Percentiles rank a stretch among this genome's conserved stretches.
phyloP scores from a whole-genome alignment of 345 rosid genomes.

The Murraya koenigii region DNA sequence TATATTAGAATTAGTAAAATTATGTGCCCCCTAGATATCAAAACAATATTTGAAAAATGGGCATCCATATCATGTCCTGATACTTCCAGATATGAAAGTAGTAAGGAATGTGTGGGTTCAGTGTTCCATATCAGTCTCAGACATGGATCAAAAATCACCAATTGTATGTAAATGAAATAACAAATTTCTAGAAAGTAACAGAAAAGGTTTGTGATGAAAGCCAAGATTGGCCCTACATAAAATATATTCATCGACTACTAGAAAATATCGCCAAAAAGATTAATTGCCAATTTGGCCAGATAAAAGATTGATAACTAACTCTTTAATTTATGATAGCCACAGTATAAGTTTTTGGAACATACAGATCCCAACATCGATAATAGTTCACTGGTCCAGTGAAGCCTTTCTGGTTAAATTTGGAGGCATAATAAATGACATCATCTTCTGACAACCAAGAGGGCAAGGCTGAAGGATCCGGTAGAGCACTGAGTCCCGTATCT shows the following conservation, averaged over 20 bases:
- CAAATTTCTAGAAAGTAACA: neutral
- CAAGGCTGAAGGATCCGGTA: conserved; percentile 42
- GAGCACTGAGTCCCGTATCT: conserved; percentile 48
- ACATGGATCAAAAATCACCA: neutral
- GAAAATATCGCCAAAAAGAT: neutral
- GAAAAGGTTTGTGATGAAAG: neutral
- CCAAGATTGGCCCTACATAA: neutral
- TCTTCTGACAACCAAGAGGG: conserved; percentile 78
- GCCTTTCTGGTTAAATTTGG: conserved; percentile 60
- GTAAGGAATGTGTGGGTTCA: too few species aligned
- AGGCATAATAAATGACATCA: conserved; percentile 56
- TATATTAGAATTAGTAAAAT: neutral
- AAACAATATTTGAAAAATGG: neutral
- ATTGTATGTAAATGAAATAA: too few species aligned
- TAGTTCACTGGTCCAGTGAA: conserved; percentile 84
- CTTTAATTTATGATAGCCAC: neutral
- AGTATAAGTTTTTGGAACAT: conserved; percentile 21
- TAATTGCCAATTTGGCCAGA: neutral
- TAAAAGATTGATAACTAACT: neutral
- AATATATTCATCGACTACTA: neutral
- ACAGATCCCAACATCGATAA: conserved; percentile 70
- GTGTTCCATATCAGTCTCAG: neutral
- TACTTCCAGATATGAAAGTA: neutral
- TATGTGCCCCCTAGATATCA: neutral
- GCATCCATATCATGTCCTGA: neutral